Evolutionary conservation across 1,284 basidiomycete genomes (phyloP).

Genomic region (Boletus semigastroideus): DNA sequence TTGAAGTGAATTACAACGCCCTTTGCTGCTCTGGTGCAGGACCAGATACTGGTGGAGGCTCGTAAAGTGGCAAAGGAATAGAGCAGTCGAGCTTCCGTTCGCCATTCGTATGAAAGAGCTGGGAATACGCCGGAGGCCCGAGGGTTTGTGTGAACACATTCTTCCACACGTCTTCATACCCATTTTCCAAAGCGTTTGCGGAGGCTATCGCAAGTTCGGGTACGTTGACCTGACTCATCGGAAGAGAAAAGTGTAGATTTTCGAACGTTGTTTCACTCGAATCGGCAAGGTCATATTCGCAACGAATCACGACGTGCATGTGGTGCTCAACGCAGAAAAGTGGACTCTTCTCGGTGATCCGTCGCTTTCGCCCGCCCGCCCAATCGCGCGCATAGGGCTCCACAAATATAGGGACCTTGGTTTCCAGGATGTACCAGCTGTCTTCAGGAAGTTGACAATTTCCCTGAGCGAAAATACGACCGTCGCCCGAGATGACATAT

Average conservation of each 20-base stretch:
- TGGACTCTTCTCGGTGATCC: slow-evolving; percentile 49
- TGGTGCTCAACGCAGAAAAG: slow-evolving; percentile 60
- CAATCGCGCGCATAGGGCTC: slow-evolving; percentile 38
- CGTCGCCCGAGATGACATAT: slow-evolving; percentile 46
- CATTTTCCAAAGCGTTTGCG: slow-evolving; percentile 13
- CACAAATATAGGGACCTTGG: slow-evolving; percentile 47
- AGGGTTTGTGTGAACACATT: slow-evolving; percentile 42
- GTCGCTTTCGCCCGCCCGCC: slow-evolving; percentile 44
- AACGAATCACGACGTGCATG: slow-evolving; percentile 50
- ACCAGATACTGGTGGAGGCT: slow-evolving; percentile 26
- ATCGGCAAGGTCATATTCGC: slow-evolving; percentile 51
- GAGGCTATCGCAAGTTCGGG: slow-evolving; percentile 15
- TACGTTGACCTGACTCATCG: slow-evolving; percentile 50
- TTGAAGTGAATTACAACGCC: slow-evolving; percentile 4
- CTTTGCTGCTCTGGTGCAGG: slow-evolving; percentile 4
- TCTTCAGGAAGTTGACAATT: slow-evolving; percentile 8
- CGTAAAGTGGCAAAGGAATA: slow-evolving; percentile 65
- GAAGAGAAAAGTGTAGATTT: slow-evolving; percentile 48
- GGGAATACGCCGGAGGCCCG: slow-evolving; percentile 75
- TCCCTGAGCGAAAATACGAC: slow-evolving; percentile 41
- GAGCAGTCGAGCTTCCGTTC: slow-evolving; percentile 67
- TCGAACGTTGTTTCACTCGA: slow-evolving; percentile 34
- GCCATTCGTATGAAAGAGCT: slow-evolving; percentile 71
- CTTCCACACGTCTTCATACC: slow-evolving; percentile 13
- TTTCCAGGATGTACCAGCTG: slow-evolving; percentile 66